Conservation (phyloP, 2,329 filamentous ascomycete species). For the Rhynchosporium secalis region DNA sequence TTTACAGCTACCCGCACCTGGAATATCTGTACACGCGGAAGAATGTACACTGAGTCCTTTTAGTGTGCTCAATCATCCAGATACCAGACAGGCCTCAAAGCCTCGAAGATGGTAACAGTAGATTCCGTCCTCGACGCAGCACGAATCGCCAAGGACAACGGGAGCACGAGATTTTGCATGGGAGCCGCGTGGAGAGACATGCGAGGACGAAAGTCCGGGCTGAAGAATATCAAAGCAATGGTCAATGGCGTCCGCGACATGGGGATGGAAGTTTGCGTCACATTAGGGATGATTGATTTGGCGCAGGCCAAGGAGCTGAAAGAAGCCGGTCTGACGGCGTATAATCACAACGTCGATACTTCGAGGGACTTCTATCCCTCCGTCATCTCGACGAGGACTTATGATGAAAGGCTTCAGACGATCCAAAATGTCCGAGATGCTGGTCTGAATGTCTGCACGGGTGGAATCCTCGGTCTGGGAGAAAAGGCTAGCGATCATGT, state of each 20-base stretch:
- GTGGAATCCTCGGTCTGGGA: conserved; percentile 83
- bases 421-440: conserved; percentile 79
- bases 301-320: conserved; percentile 80
- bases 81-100: conserved; percentile 73
- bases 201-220: conserved; percentile 80
- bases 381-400: conserved; percentile 81
- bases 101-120: conserved; percentile 76
- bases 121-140: conserved; percentile 80
- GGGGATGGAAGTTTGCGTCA: conserved; percentile 93
- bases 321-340: conserved; percentile 81
- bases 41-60: not conserved
- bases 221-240: conserved; percentile 86
- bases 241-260: conserved; percentile 75
- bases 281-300: conserved; percentile 85
- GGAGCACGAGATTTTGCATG: conserved; percentile 93
- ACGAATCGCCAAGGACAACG: conserved; percentile 74
- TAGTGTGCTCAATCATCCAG: conserved; percentile 80
- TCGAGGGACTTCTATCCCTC: conserved; percentile 85
- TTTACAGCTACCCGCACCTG: too few relatives aligned
- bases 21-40: too few relatives aligned
- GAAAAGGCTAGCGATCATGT: conserved; percentile 78
- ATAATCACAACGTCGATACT: conserved; percentile 94
- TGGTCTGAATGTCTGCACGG: conserved; percentile 86
- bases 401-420: conserved; percentile 83
- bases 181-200: conserved; percentile 93